Conservation (phyloP, 2,329 filamentous ascomycete genomes). For the Orbilia quercus region DNA sequence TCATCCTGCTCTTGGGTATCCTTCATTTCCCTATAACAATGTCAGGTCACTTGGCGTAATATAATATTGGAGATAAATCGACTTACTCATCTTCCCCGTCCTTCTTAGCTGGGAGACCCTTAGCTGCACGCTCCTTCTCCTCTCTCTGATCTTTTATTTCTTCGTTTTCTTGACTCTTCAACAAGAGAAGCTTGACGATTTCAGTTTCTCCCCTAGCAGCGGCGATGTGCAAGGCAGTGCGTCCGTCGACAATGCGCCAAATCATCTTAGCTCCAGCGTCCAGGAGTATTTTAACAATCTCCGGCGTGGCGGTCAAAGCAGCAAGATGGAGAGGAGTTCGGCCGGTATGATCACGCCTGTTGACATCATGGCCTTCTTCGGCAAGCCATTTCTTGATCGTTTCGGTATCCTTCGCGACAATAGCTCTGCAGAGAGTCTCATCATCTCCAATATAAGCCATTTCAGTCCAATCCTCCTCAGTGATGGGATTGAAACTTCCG, state of each 20-base stretch:
- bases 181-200: constrained; percentile 78
- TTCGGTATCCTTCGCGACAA: constrained; percentile 78
- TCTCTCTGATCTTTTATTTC: constrained; percentile 73
- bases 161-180: constrained; percentile 79
- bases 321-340: constrained; percentile 83
- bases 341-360: constrained; percentile 80
- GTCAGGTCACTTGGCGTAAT: constrained; percentile 11
- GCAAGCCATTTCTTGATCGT: constrained; percentile 76
- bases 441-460: constrained; percentile 91
- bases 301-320: constrained; percentile 72
- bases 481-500: constrained; percentile 64
- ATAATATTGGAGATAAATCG: neutral
- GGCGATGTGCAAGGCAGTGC: constrained; percentile 84
- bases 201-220: constrained; percentile 75
- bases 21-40: constrained; percentile 39
- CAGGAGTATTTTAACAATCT: constrained; percentile 77
- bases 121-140: constrained; percentile 64
- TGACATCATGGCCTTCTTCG: constrained; percentile 76
- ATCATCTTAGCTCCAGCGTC: constrained; percentile 78
- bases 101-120: constrained; percentile 56
- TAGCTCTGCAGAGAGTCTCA: constrained; percentile 79
- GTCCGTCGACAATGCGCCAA: constrained; percentile 79
- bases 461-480: constrained; percentile 62
- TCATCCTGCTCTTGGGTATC: constrained; percentile 60
- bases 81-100: constrained; percentile 57